Evolutionary conservation across 2,329 filamentous ascomycete species (phyloP).

Genomic region (Bipolaris zeicola): DNA sequence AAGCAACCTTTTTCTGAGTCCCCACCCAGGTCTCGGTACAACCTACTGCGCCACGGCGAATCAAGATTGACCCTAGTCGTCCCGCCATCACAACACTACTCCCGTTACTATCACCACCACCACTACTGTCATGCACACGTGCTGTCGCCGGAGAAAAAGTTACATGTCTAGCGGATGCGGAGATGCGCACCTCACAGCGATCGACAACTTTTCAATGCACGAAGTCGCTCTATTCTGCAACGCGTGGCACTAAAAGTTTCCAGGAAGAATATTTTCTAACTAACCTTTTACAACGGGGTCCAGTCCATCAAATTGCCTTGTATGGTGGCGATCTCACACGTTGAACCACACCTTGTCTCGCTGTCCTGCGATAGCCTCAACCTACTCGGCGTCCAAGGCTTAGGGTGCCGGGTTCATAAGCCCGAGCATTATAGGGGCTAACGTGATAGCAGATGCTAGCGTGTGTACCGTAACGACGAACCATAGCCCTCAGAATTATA

Average conservation of each 20-base stretch:
- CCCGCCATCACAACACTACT: not conserved
- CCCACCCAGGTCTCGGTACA: not conserved
- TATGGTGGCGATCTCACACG: not conserved
- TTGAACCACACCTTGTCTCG: not conserved
- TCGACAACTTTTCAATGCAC: not conserved
- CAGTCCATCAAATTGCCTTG: not conserved
- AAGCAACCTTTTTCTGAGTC: not conserved
- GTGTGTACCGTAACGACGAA: not conserved
- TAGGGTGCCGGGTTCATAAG: not conserved
- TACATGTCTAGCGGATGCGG: not conserved
- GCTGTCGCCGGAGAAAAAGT: not conserved
- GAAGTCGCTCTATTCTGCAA: not conserved
- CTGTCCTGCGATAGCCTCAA: not conserved
- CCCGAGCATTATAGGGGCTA: not conserved
- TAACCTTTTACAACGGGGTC: not conserved
- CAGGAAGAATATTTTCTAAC: not conserved
- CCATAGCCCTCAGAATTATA: not conserved
- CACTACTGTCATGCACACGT: not conserved
- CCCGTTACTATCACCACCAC: not conserved
- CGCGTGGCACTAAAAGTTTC: not conserved
- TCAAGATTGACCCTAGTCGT: not conserved
- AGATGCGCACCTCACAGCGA: not conserved
- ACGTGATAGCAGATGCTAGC: not conserved
- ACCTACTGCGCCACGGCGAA: not conserved
- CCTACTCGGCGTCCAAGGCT: not conserved